Base-by-base conservation (phyloP, 352 stramenopile genomes). In the Pythium dissotocum region DNA sequence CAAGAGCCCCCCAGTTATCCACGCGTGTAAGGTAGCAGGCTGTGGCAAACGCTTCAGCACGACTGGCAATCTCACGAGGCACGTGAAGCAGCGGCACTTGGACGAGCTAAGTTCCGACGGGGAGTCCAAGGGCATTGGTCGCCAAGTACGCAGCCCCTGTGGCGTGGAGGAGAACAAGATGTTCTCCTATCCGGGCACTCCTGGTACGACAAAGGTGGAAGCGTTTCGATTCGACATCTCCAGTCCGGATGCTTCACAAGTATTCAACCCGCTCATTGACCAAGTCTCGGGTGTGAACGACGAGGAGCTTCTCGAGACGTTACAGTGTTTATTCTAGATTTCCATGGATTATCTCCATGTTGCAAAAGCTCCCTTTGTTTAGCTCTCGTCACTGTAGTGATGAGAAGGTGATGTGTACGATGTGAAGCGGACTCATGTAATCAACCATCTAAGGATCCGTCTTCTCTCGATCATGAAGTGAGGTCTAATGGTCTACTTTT, bases 31-130 rank as follows among this genome's bases (percentile, higher is more conserved):
- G 9, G 56, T 67, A 1, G 18, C 24, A n/a, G 71, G 75, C 36
- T 90, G 82, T 58, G 75, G 70, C 54, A 86, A 86, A 60, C 81
- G 73, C 6, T 90, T 88, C 59, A 87, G 76, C 67, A 88, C 79
- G 1, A 69, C 73, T 0, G 82, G 82, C 35, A 90, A 90, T 66
- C 71, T 71, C 33, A 51, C 33, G 6, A 32, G 56, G 2, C 56
- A 61, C 33, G n/a, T 61, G 6, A 49, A 51, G 16, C 33, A 51
- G 33, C 56, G 51, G 13, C 56, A 61, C 56, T 55, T 30, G 48
- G 4, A 55, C 48, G n/a, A 16, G 13, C 13, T 12, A 16, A n/a
- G 13, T 4, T 30, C 48, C 48, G 30, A 24, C 8, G 48, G 14
- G 24, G n/a, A 4, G 7, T 28, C 48, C 14, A 33, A 8, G n/a